These are phyloP conservation scores for Colletotrichum magnum DNA, from an alignment of 2,329 filamentous ascomycete genomes.

Conservation along the genomic window DNA sequence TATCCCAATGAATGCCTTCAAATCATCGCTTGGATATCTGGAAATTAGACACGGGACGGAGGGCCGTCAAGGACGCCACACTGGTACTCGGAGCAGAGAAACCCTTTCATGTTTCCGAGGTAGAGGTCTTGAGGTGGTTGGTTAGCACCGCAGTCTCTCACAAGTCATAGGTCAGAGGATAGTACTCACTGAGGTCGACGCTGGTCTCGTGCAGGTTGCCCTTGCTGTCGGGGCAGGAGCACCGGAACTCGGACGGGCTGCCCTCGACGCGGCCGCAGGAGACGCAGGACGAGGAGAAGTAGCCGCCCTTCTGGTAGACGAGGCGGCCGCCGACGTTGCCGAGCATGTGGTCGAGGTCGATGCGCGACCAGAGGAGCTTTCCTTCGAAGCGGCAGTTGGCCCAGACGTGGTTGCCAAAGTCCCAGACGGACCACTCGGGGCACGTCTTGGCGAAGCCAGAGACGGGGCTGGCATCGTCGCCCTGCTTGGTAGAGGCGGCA, in stretches of 20 bases:
- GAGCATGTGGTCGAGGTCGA: slow-evolving; percentile 31
- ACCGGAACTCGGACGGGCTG: slow-evolving; percentile 15
- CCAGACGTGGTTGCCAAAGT: slow-evolving; percentile 16
- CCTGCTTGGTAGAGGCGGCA: neutral
- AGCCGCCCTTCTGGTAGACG: slow-evolving; percentile 18
- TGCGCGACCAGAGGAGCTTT: slow-evolving; percentile 9
- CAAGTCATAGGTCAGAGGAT: no score
- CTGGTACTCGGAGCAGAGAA: slow-evolving; percentile 21
- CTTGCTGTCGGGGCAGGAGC: slow-evolving; percentile 15
- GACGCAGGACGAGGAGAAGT: slow-evolving; percentile 22
- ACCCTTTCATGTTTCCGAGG: slow-evolving; percentile 15
- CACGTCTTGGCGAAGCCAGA: slow-evolving; percentile 21
- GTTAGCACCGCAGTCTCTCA: neutral
- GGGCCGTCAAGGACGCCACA: slow-evolving; percentile 15
- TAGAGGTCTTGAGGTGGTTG: slow-evolving; percentile 2
- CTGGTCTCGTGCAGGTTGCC: slow-evolving; percentile 12
- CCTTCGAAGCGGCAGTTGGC: slow-evolving; percentile 16
- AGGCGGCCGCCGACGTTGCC: slow-evolving; percentile 24
- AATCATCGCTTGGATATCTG: no score
- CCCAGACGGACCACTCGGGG: slow-evolving; percentile 23
- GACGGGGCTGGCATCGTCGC: neutral
- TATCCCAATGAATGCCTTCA: no score
- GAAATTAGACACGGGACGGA: neutral
- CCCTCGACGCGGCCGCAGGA: neutral
- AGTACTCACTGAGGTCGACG: slow-evolving; percentile 15